Evolutionary conservation across 768 basidiomycete genomes (phyloP), one percentile per base, ranked within the genome.

Genomic region (Boletus vinaceobasis): DNA sequence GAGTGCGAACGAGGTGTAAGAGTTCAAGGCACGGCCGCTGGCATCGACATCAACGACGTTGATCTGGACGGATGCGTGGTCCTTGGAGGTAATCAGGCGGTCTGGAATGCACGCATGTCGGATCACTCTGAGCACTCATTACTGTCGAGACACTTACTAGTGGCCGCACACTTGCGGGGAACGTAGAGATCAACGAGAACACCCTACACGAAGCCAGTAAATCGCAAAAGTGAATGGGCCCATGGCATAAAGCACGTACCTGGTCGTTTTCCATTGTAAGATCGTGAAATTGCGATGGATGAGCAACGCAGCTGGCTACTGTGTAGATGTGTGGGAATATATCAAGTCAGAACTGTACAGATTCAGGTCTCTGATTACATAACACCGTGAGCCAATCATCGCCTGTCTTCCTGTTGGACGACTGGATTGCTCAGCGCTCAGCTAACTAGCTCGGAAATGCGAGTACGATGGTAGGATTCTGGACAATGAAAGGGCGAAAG

Each of bases 101-200:
- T 95, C 94, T 97, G 57, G 43, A 44, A 64, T 11, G 58, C 37
- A 21, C 33, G 6, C 33, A 19, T 29, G 54, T 48, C 27, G 35
- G 38, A 51, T 50, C 44, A 31, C 38, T 33, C 52, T 23, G 17
- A 10, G 33, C 10, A 27, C 43, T 14, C 29, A 32, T 43, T 44
- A 26, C 14, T 31, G 17, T 35, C 32, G 37, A 33, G 56, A 56
- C 55, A 84, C 91, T 72, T 70, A 97, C 94, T 95, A 66, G 94
- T 96, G 51, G 95, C 94, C 71, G 93, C 85, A 75, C 97, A 98
- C 77, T 98, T 98, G 83, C 97, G 92, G 76, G 97, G 97, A 71
- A 98, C 95, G 80, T 99, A 99, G 77, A 99, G 94, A 83, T 98
- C 97, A 71, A 99, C 97, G 74, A 99, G 95, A 73, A 91, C 81